A percentile compares a stretch with the other conserved stretches of the same genome.
These are phyloP conservation scores for Tuber melanosporum DNA, from an alignment of 495 filamentous ascomycete genomes.

Conservation along the genomic window DNA sequence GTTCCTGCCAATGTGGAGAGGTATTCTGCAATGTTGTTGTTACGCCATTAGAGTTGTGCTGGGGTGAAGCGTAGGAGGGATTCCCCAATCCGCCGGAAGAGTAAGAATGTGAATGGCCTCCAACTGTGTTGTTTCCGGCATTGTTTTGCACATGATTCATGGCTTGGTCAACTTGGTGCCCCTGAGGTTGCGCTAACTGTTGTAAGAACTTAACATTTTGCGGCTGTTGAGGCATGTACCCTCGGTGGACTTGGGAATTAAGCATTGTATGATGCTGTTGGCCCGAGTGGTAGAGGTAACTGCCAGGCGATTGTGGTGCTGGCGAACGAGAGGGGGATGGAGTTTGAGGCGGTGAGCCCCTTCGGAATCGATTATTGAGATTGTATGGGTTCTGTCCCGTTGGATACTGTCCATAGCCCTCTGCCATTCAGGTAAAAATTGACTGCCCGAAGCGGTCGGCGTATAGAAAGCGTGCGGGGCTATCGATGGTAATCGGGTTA, in stretches of 20 bases:
- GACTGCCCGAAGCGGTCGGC: conserved; percentile 26
- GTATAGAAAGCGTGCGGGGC: conserved; percentile 8
- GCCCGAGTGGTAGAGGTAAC: conserved; percentile 64
- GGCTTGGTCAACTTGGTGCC: conserved; percentile 65
- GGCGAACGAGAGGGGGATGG: conserved; percentile 66
- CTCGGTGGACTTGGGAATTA: conserved; percentile 58
- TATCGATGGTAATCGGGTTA: background rate
- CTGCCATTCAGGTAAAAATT: conserved; percentile 40
- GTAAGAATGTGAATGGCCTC: conserved; percentile 73
- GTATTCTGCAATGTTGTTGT: conserved; percentile 51
- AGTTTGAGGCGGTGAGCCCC: conserved; percentile 48
- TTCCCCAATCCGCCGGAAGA: conserved; percentile 65
- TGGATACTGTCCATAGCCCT: conserved; percentile 42
- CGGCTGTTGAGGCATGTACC: conserved; percentile 52
- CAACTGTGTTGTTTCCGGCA: conserved; percentile 51
- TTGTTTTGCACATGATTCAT: conserved; percentile 62
- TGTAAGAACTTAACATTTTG: conserved; percentile 34
- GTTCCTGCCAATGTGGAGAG: conserved; percentile 68
- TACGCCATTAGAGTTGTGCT: conserved; percentile 70
- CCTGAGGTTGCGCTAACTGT: conserved; percentile 58
- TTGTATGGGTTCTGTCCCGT: conserved; percentile 27
- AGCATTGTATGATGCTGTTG: conserved; percentile 68
- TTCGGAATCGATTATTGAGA: conserved; percentile 28
- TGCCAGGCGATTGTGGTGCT: conserved; percentile 58
- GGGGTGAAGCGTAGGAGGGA: conserved; percentile 53